These are phyloP conservation scores for Paracoccidioides lutzii DNA, from an alignment of 2,329 filamentous ascomycete genomes.

Conservation along the genomic window DNA sequence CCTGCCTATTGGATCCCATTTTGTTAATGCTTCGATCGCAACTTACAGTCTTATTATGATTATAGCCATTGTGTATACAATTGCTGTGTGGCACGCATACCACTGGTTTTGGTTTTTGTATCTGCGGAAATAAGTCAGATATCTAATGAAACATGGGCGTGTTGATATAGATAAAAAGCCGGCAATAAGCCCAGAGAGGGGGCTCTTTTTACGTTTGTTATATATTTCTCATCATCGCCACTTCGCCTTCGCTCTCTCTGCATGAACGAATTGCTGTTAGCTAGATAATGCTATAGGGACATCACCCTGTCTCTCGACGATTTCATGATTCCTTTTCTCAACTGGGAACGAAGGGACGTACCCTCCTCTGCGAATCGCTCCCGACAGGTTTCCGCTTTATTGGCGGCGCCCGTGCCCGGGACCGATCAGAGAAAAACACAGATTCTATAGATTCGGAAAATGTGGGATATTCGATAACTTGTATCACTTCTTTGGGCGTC, in stretches of 20 bases:
- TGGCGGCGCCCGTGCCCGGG: not conserved
- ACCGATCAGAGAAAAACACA: not conserved
- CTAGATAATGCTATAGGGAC: not conserved
- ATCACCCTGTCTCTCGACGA: not conserved
- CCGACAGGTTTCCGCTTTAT: constrained; percentile 2
- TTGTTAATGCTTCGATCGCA: not conserved
- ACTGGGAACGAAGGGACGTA: not conserved
- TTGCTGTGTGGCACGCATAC: not conserved
- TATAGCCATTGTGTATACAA: too few species aligned
- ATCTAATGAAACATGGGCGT: not conserved
- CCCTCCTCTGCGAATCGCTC: not conserved
- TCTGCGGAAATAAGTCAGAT: not conserved
- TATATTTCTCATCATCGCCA: not conserved
- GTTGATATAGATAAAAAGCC: not conserved
- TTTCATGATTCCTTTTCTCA: not conserved
- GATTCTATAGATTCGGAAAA: not conserved
- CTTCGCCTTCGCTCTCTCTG: not conserved
- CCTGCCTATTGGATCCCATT: too few species aligned
- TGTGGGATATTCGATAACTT: not conserved
- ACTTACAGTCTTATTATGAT: not conserved
- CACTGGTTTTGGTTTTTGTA: not conserved
- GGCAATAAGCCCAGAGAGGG: not conserved
- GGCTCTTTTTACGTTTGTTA: not conserved
- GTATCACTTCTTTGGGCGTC: not conserved
- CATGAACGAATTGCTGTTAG: not conserved